Evolutionary conservation across 2,329 filamentous ascomycete genomes (phyloP).

Genomic region (Ophiostoma perfectum): DNA sequence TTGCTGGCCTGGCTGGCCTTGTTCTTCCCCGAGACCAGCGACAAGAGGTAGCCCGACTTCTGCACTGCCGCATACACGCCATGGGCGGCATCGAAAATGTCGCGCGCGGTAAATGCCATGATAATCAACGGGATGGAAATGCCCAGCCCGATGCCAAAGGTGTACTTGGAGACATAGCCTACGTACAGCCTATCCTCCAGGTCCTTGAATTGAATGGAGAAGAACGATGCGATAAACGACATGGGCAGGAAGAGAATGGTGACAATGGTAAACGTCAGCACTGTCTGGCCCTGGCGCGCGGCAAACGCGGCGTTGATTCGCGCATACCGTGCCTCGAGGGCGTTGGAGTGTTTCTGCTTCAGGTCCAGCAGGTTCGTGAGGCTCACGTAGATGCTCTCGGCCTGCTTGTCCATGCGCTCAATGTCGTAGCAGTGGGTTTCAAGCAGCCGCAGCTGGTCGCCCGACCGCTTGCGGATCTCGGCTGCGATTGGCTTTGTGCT

Average conservation of each 20-base stretch:
- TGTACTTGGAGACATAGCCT: constrained; percentile 31
- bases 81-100: constrained; percentile 31
- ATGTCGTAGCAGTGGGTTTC: constrained; percentile 55
- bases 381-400: constrained; percentile 53
- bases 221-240: constrained; percentile 41
- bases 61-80: constrained; percentile 13
- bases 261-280: constrained; percentile 44
- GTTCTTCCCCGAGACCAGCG: neutral
- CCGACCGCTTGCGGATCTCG: constrained; percentile 50
- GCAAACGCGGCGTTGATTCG: constrained; percentile 57
- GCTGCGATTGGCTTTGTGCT: neutral
- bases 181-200: constrained; percentile 37
- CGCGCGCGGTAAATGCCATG: constrained; percentile 36
- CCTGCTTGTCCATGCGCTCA: constrained; percentile 59
- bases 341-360: constrained; percentile 65
- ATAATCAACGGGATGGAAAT: constrained; percentile 38
- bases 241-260: constrained; percentile 43
- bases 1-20: neutral
- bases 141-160: constrained; percentile 38
- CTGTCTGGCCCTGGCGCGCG: constrained; percentile 43
- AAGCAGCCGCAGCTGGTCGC: constrained; percentile 53
- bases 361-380: constrained; percentile 60
- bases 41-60: neutral
- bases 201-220: constrained; percentile 42
- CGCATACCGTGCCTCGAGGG: constrained; percentile 58